These are phyloP conservation scores for Fragaria iinumae DNA, from an alignment of 306 rosid genomes.

Conservation along the genomic window DNA sequence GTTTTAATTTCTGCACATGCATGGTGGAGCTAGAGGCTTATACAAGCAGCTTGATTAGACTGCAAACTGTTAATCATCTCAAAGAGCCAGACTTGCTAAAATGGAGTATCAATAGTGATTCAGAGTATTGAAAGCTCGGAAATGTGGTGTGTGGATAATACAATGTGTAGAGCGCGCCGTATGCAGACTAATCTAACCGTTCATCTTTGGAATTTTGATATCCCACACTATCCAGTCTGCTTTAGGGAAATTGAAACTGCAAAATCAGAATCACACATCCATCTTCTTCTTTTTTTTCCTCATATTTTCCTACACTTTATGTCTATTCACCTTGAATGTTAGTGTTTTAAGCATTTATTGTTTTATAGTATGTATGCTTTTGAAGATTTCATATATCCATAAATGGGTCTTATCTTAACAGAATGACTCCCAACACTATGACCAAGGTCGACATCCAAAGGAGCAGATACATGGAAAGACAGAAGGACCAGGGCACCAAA, in stretches of 20 bases:
- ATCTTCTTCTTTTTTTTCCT: background rate
- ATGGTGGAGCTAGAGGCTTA: background rate
- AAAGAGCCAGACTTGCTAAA: background rate
- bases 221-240: background rate
- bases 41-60: slow-evolving; percentile 2
- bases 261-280: background rate
- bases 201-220: background rate
- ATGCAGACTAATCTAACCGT: background rate
- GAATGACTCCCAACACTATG: slow-evolving; percentile 9
- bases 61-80: background rate
- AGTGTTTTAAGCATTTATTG: background rate
- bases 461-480: background rate
- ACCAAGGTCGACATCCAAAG: slow-evolving; percentile 4
- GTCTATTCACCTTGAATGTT: background rate
- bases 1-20: slow-evolving; percentile 3
- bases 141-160: background rate
- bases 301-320: background rate
- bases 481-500: slow-evolving; percentile 14
- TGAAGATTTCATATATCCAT: background rate
- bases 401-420: background rate
- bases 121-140: background rate
- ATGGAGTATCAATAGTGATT: background rate
- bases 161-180: background rate
- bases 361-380: background rate
- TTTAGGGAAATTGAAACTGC: background rate